Evolutionary conservation across 805 yeast species (phyloP).

Genomic region (Dipodascus albidus): DNA sequence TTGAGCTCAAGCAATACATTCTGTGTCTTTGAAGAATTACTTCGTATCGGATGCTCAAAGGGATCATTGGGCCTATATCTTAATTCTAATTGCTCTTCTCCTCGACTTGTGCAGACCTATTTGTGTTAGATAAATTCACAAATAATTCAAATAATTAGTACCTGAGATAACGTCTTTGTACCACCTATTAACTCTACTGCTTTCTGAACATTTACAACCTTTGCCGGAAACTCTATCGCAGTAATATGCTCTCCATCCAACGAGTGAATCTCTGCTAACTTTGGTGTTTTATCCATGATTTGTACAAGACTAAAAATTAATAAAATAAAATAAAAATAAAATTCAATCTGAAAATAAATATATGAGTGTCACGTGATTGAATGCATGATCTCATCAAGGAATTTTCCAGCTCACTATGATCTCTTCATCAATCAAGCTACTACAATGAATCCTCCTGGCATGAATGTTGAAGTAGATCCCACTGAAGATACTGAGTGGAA

Average conservation of each 20-base stretch:
- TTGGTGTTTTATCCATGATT: neutral
- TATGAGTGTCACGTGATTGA: no score
- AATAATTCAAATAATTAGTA: conserved; percentile 7
- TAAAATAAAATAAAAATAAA: no score
- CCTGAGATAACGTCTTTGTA: conserved; percentile 28
- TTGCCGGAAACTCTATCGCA: conserved; percentile 69
- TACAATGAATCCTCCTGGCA: conserved; percentile 7
- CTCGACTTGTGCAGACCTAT: conserved; percentile 22
- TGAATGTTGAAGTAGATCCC: conserved; percentile 76
- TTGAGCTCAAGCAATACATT: conserved; percentile 25
- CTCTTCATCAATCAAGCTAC: no score
- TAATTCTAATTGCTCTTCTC: conserved; percentile 25
- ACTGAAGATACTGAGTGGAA: conserved; percentile 98
- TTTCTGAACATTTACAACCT: conserved; percentile 36
- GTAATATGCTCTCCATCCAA: conserved; percentile 65
- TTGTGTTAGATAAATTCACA: neutral
- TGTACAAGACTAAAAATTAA: no score
- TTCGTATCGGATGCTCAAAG: conserved; percentile 39
- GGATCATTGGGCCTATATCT: conserved; percentile 26
- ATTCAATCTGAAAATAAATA: no score
- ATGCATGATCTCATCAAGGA: no score
- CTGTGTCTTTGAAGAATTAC: conserved; percentile 19
- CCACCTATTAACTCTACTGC: conserved; percentile 43
- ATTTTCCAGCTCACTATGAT: no score
- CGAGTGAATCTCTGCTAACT: conserved; percentile 41